Evolutionary conservation across 192 early-diverging fungal species (phyloP).

Genomic region (Gaertneriomyces semiglobifer): DNA sequence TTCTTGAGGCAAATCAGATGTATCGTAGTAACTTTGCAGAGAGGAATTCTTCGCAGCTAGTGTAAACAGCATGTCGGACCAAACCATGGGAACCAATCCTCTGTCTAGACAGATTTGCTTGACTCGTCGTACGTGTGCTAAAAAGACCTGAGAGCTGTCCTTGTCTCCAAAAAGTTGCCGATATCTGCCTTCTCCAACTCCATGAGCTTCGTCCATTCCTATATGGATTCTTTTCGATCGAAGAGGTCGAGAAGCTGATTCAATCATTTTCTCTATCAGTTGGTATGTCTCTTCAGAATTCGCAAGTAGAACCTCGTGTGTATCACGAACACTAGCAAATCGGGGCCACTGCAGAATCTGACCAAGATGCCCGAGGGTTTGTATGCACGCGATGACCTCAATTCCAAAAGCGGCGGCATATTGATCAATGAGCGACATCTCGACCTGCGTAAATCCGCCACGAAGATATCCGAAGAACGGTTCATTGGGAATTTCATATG

Average conservation of each 20-base stretch:
- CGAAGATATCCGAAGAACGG: constrained; percentile 34
- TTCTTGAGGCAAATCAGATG: constrained; percentile 48
- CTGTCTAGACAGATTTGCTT: constrained; percentile 61
- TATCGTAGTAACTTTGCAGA: constrained; percentile 77
- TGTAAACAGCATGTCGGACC: constrained; percentile 72
- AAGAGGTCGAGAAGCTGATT: constrained; percentile 60
- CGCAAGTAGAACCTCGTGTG: constrained; percentile 71
- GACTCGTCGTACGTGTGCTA: constrained; percentile 71
- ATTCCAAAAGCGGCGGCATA: constrained; percentile 74
- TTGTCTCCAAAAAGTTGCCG: constrained; percentile 69
- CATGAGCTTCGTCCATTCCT: constrained; percentile 84
- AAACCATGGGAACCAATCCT: constrained; percentile 73
- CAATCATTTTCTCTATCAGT: constrained; percentile 72
- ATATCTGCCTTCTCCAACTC: constrained; percentile 81
- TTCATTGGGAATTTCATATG: constrained; percentile 53
- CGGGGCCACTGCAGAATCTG: constrained; percentile 88
- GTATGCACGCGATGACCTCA: constrained; percentile 81
- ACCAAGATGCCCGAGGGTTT: constrained; percentile 85
- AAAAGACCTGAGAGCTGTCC: constrained; percentile 69
- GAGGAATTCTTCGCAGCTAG: constrained; percentile 77
- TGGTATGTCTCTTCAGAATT: constrained; percentile 73
- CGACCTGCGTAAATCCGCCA: constrained; percentile 68
- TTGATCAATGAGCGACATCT: constrained; percentile 71
- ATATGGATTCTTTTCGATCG: constrained; percentile 78
- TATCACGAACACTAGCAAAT: constrained; percentile 74